phyloP scores from a whole-genome alignment of 148 eudicot genomes.

The Fagopyrum esculentum region DNA sequence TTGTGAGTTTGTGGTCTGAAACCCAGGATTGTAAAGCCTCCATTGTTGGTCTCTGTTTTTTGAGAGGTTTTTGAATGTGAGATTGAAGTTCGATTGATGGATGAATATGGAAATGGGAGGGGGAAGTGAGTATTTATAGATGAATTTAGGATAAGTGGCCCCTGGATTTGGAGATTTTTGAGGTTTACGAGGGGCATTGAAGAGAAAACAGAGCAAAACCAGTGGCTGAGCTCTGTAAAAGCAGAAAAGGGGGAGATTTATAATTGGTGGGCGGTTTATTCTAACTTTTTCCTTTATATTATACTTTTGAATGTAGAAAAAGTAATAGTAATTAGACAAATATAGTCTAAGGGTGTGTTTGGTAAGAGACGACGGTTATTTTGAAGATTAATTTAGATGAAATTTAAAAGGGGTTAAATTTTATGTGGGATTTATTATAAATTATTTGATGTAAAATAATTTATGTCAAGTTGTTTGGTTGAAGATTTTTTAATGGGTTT shows the following conservation, averaged over 20 bases:
- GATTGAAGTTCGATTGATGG: background rate
- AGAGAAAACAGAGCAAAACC: background rate
- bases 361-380: no score
- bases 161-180: background rate
- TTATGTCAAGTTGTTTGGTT: no score
- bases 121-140: background rate
- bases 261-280: background rate
- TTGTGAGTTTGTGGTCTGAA: constrained; percentile 67
- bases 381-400: no score
- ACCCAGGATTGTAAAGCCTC: constrained; percentile 72
- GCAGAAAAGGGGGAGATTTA: background rate
- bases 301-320: no score
- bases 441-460: no score
- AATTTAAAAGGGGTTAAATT: no score
- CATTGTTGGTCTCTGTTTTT: constrained; percentile 23
- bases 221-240: background rate
- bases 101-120: background rate
- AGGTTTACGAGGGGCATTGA: no score
- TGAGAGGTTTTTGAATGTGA: background rate
- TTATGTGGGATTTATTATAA: no score
- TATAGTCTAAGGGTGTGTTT: no score
- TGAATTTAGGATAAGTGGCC: background rate
- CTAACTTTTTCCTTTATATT: no score
- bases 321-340: no score
- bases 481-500: no score